These are phyloP conservation scores for Ceriops tagal DNA, from an alignment of 345 rosid species.

Conservation along the genomic window DNA sequence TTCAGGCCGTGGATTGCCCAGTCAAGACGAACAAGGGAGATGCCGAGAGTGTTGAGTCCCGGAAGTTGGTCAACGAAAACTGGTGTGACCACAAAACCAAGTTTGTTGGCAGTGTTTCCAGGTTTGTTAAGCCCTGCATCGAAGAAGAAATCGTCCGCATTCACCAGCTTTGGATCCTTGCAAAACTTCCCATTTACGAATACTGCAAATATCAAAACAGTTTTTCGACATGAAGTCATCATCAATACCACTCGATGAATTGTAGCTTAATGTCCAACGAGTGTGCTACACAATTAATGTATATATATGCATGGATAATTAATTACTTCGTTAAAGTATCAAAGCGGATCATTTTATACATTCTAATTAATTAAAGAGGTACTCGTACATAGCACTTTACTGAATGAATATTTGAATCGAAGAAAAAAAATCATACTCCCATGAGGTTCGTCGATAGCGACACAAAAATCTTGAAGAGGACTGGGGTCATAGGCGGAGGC, in stretches of 20 bases:
- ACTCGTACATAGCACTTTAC: too few relatives aligned
- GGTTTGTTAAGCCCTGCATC: background rate
- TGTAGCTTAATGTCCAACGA: background rate
- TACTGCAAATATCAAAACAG: background rate
- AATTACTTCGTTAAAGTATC: too few relatives aligned
- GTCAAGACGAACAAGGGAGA: background rate
- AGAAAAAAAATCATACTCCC: background rate
- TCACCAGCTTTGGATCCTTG: slow-evolving; percentile 9
- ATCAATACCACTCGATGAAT: background rate
- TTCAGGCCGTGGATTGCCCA: background rate
- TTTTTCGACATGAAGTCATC: background rate
- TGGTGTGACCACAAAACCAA: background rate
- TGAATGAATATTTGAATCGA: background rate
- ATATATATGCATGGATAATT: too few relatives aligned
- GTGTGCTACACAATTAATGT: too few relatives aligned
- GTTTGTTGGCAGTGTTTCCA: background rate
- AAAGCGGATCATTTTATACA: too few relatives aligned
- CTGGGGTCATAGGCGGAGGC: slow-evolving; percentile 9
- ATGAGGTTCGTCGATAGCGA: background rate
- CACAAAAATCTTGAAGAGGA: slow-evolving; percentile 12
- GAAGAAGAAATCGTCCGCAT: background rate
- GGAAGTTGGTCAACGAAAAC: background rate
- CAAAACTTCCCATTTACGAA: slow-evolving; percentile 11
- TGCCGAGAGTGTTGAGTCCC: slow-evolving; percentile 17
- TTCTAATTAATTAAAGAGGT: too few relatives aligned